Conservation (phyloP, 2,329 filamentous ascomycete species). For the Acephala macrosclerotiorum region DNA sequence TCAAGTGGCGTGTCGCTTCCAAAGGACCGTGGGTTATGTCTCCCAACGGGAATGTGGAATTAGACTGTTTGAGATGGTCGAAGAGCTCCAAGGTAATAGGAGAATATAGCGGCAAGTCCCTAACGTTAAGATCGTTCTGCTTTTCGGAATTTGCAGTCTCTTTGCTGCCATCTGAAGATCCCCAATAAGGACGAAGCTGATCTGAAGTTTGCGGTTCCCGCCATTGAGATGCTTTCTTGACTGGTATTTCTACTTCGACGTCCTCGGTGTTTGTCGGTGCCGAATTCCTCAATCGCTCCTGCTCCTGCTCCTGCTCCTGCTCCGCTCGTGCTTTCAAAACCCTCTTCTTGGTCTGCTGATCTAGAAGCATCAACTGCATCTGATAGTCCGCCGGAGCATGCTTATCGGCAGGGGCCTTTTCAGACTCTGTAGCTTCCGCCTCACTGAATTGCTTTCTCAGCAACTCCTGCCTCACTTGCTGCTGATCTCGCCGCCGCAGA, state of each 20-base stretch:
- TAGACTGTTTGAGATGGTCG: conserved; percentile 27
- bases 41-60: too few species aligned
- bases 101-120: conserved; percentile 41
- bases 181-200: background rate
- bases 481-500: conserved; percentile 37
- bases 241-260: conserved; percentile 25
- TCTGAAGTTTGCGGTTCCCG: background rate
- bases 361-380: too few species aligned
- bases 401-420: background rate
- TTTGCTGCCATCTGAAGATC: background rate
- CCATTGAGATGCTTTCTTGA: conserved; percentile 23
- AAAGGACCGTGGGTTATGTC: conserved; percentile 17
- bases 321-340: too few species aligned
- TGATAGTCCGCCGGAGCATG: too few species aligned
- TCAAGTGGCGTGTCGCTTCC: conserved; percentile 26
- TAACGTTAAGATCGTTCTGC: background rate
- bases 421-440: conserved; percentile 25
- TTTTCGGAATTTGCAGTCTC: background rate
- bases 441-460: conserved; percentile 36
- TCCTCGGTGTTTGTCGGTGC: background rate
- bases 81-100: conserved; percentile 37
- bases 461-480: conserved; percentile 34
- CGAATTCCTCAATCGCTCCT: too few species aligned
- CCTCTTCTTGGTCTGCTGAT: too few species aligned
- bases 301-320: too few species aligned